A percentile compares a stretch with the other conserved stretches of the same genome.
These are phyloP conservation scores for Pythium utonaiense DNA, from an alignment of 352 stramenopile species.

Conservation along the genomic window DNA sequence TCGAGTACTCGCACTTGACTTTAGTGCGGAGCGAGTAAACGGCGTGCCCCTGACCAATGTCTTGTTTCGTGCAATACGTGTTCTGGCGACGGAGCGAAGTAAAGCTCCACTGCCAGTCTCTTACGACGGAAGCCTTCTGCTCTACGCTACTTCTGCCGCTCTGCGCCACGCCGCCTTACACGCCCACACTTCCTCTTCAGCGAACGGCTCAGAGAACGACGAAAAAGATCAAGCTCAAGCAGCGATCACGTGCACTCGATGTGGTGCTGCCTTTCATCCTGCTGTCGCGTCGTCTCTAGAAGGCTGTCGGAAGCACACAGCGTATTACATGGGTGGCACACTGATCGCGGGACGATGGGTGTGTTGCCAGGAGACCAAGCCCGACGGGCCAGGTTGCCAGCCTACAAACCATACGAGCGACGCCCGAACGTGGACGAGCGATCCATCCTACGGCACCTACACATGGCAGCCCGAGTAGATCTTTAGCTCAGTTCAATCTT, in stretches of 20 bases:
- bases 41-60: constrained; percentile 30
- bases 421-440: constrained; percentile 29
- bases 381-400: constrained; percentile 33
- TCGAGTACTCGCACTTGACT: constrained; percentile 29
- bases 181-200: not conserved
- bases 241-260: constrained; percentile 34
- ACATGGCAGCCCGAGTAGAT: constrained; percentile 30
- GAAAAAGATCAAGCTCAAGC: not conserved
- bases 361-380: constrained; percentile 41
- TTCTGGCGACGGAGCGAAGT: constrained; percentile 29
- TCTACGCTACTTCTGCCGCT: constrained; percentile 38
- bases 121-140: constrained; percentile 40
- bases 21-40: constrained; percentile 25
- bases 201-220: not conserved
- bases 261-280: constrained; percentile 27
- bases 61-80: constrained; percentile 41
- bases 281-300: constrained; percentile 26
- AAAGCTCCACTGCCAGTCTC: constrained; percentile 23
- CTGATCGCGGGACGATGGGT: constrained; percentile 45
- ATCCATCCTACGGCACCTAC: constrained; percentile 39
- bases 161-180: constrained; percentile 23
- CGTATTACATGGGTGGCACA: constrained; percentile 46
- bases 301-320: constrained; percentile 37
- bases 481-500: too few relatives aligned
- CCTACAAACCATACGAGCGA: constrained; percentile 29